Percentiles rank a stretch among this genome's conserved stretches.
Evolutionary conservation across 2,329 filamentous ascomycete genomes (phyloP).

Genomic region (Aspergillus aculeatus): DNA sequence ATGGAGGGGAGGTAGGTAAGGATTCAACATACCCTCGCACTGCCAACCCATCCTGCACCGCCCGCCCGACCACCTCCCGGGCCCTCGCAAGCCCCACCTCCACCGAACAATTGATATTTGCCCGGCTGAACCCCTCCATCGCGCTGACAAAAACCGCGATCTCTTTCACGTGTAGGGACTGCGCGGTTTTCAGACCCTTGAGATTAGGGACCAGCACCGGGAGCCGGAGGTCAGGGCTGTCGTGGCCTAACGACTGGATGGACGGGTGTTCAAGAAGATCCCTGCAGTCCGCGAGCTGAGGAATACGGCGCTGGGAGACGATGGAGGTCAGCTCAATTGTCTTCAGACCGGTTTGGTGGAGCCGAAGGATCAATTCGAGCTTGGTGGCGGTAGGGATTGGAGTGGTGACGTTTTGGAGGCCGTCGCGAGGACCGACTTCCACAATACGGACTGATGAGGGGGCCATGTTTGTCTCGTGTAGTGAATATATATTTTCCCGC

Average conservation of each 20-base stretch:
- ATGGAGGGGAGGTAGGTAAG: not conserved
- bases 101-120: conserved; percentile 45
- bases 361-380: conserved; percentile 68
- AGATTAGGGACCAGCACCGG: conserved; percentile 45
- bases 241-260: conserved; percentile 54
- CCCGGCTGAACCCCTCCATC: conserved; percentile 44
- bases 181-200: conserved; percentile 58
- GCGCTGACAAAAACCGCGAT: conserved; percentile 45
- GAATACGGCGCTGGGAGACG: conserved; percentile 80
- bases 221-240: conserved; percentile 19
- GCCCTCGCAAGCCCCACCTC: conserved; percentile 38
- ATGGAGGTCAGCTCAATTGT: conserved; percentile 81
- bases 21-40: too few species aligned
- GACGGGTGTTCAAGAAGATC: conserved; percentile 19
- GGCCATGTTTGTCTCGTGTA: not conserved
- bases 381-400: conserved; percentile 70
- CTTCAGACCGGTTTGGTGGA: conserved; percentile 66
- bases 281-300: conserved; percentile 59
- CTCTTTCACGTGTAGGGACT: conserved; percentile 35
- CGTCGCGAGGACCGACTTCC: conserved; percentile 81
- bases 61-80: conserved; percentile 24
- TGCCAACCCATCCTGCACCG: too few species aligned
- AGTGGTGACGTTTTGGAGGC: conserved; percentile 80
- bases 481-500: not conserved
- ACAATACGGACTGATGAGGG: conserved; percentile 52